These are phyloP conservation scores for Microbotryum intermedium DNA, from an alignment of 1,284 basidiomycete species.

Conservation along the genomic window DNA sequence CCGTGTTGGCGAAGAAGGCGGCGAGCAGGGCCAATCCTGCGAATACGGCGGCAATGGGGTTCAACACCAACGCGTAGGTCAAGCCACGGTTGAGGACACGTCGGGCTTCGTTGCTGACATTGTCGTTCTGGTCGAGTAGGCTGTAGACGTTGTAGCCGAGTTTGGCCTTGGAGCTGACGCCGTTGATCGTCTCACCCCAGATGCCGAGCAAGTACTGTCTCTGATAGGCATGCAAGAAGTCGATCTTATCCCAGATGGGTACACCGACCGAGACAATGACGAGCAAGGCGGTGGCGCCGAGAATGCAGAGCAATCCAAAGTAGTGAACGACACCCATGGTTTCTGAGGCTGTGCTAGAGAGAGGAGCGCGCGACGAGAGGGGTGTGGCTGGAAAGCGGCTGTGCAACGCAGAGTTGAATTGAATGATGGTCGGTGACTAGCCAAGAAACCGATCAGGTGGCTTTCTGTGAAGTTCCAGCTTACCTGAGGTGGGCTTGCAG, in stretches of 20 bases:
- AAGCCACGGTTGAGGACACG: conserved; percentile 3
- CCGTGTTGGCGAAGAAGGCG: conserved; percentile 16
- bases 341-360: not conserved
- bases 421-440: not conserved
- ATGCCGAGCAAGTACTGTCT: conserved; percentile 5
- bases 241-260: conserved; percentile 22
- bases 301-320: conserved; percentile 15
- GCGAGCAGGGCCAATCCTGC: conserved; percentile 23
- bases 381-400: not conserved
- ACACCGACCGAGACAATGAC: conserved; percentile 2
- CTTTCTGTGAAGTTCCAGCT: no score
- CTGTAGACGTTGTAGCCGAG: conserved; percentile 13
- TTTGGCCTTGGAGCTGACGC: not conserved
- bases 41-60: conserved; percentile 26
- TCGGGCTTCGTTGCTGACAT: not conserved
- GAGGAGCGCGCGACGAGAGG: not conserved
- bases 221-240: conserved; percentile 8
- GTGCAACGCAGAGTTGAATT: not conserved
- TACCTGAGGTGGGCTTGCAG: no score
- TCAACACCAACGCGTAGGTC: conserved; percentile 21
- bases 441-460: no score
- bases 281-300: conserved; percentile 9
- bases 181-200: conserved; percentile 11
- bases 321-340: conserved; percentile 12
- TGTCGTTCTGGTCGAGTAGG: not conserved